These are phyloP conservation scores for Colletotrichum sp. DNA, from an alignment of 2,329 filamentous ascomycete species.

Conservation along the genomic window DNA sequence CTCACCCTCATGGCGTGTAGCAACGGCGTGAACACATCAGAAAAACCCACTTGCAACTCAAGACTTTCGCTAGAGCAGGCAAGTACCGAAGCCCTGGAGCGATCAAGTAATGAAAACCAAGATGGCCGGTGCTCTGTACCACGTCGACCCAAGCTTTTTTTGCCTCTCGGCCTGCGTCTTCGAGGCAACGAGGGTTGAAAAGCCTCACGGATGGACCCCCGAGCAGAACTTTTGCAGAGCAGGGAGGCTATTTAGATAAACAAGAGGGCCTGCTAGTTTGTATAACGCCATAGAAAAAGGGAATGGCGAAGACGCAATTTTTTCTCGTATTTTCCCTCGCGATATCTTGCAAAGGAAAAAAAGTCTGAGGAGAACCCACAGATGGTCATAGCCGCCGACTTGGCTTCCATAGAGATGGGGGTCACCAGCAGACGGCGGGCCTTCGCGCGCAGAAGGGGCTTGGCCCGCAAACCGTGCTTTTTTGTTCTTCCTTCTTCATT, in stretches of 20 bases:
- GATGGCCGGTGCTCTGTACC: not conserved
- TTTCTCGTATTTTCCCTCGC: not conserved
- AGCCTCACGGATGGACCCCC: not conserved
- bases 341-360: not conserved
- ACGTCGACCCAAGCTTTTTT: not conserved
- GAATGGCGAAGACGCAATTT: slow-evolving; percentile 2
- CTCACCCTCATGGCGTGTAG: not conserved
- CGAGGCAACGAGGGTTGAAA: not conserved
- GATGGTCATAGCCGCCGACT: not conserved
- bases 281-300: slow-evolving; percentile 7
- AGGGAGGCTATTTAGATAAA: not conserved
- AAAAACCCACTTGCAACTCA: not conserved
- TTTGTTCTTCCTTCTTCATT: not conserved
- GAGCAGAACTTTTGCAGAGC: not conserved
- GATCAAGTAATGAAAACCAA: slow-evolving; percentile 1
- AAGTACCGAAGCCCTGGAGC: not conserved
- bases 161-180: not conserved
- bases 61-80: not conserved
- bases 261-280: not conserved
- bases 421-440: not conserved
- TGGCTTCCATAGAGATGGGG: not conserved
- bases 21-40: not conserved
- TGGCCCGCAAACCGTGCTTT: not conserved
- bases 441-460: not conserved
- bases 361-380: not conserved